Base-by-base conservation (phyloP, 2,329 filamentous ascomycete species). In the Ceratocystiopsis brevicomis region DNA sequence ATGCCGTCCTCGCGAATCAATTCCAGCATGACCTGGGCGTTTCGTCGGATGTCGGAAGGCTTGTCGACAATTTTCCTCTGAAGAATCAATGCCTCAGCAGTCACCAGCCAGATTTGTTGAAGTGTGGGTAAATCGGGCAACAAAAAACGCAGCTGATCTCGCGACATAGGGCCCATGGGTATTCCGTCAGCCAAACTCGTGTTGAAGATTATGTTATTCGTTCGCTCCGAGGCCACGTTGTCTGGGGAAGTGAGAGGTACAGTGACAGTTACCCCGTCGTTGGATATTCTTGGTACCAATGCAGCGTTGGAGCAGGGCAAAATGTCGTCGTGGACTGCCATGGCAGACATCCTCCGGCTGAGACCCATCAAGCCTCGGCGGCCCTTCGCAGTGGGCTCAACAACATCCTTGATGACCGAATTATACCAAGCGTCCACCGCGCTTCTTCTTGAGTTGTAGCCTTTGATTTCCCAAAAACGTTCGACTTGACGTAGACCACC, bases 381-480 rank as follows among this genome's bases (percentile, higher is more conserved):
- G 1, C 65, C 60, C 52, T 73, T 77, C 9, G 60, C 45, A 6
- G 63, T 51, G 10, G 64, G 51, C 33, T 68, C 67, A 6, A 56
- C 42, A 17, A 57, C 53, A 10, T 67, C 67, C 46, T 62, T 67
- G 2, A 63, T 61, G 10, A 78, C 56, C 16, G 60, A 62, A 37
- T 64, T 63, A 53, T 70, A 76, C 73, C 73, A 79, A 6, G 53
- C 59, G 51, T 79, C 75, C 15, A 79, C 74, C 2, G 69, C 68
- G 17, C 63, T 63, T 45, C 73, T 65, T 32, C 75, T 64, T 42
- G 62, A 63, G 52, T 76, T 78, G 56, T 79, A 79, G 2, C 74
- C 73, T 52, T 76, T 76, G 36, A 75, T 73, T 52, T 78, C 73
- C 75, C 75, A 79, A 34, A 79, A 65, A 38, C 68, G 63, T 50